Evolutionary conservation across 495 filamentous ascomycete genomes (phyloP), one percentile per base, ranked within the genome.

Genomic region (Talaromyces proteolyticus): DNA sequence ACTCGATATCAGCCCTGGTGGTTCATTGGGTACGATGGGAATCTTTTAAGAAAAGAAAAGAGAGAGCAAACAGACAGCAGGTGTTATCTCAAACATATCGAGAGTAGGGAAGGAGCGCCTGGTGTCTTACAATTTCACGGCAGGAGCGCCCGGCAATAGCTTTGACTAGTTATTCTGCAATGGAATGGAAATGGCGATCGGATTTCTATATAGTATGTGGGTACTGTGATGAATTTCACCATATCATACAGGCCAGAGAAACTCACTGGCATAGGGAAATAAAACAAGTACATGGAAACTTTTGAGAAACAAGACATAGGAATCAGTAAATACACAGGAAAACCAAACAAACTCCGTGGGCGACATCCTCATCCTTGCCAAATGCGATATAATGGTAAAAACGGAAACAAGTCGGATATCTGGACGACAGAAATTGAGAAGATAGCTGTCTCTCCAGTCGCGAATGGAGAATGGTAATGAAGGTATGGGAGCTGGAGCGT

Each of bases 341-440:
- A 34, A 34, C 8, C 4, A 34, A 29, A 34, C 29, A 8, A 34
- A 34, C 29, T 34, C 29, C 29, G 29, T 34, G 14, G 51, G 58
- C 57, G 61, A 69, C 67, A 64, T 64, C 67, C 68, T 73, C 64
- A 63, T 67, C 60, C 64, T 64, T 65, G 61, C 55, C 57, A 59
- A 19, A 53, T 56, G 51, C 54, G 56, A 40, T 39, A 43, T 49
- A 56, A 51, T 56, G 56, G 53, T 56, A 59, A 63, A 48, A 58
- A 65, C 29, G 63, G 59, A 55, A 65, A 67, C 70, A 72, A 72
- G 66, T 70, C 62, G 63, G 68, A 73, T 70, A 69, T 70, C 70
- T 8, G 29, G 29, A 14, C 14, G 14, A 68, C 62, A 61, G 57
- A 48, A 61, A 57, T 56, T 54, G 52, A 48, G 54, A 48, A 55